Evolutionary conservation across 805 yeast species (phyloP).

Genomic region (Blastobotrys muscicola): DNA sequence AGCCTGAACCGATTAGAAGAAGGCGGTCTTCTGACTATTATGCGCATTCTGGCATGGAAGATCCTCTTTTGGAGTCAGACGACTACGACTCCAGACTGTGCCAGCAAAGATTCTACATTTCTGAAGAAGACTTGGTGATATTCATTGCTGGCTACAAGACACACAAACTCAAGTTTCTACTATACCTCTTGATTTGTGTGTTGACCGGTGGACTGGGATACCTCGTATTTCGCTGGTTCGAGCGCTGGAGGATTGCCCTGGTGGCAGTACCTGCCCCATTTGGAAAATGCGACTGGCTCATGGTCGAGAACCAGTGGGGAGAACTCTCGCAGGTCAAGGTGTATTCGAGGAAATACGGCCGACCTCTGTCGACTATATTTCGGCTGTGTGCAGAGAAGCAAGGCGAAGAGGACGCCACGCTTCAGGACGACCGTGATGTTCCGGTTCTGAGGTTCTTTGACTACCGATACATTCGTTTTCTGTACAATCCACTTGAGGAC

Average conservation of each 20-base stretch:
- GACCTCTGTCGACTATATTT: conserved; percentile 63
- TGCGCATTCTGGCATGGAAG: conserved; percentile 1
- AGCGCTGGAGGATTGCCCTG: conserved; percentile 57
- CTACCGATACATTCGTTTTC: conserved; percentile 74
- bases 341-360: conserved; percentile 51
- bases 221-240: conserved; percentile 76
- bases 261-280: conserved; percentile 59
- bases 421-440: conserved; percentile 51
- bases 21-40: conserved; percentile 13
- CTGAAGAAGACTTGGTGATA: conserved; percentile 90
- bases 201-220: conserved; percentile 64
- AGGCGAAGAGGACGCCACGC: conserved; percentile 15
- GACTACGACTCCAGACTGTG: conserved; percentile 1
- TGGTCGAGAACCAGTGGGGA: conserved; percentile 88
- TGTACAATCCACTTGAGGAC: conserved; percentile 82
- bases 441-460: conserved; percentile 63
- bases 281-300: conserved; percentile 86
- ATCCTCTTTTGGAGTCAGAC: conserved; percentile 10
- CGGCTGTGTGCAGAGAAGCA: conserved; percentile 18
- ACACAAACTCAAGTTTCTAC: conserved; percentile 34
- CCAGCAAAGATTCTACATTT: conserved; percentile 75
- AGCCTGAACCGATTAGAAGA: conserved; percentile 1
- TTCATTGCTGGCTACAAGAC: conserved; percentile 86
- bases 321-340: conserved; percentile 59
- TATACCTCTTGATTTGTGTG: conserved; percentile 48